These are phyloP conservation scores for Erodium chrysanthum DNA, from an alignment of 441 rosid species.

Conservation along the genomic window DNA sequence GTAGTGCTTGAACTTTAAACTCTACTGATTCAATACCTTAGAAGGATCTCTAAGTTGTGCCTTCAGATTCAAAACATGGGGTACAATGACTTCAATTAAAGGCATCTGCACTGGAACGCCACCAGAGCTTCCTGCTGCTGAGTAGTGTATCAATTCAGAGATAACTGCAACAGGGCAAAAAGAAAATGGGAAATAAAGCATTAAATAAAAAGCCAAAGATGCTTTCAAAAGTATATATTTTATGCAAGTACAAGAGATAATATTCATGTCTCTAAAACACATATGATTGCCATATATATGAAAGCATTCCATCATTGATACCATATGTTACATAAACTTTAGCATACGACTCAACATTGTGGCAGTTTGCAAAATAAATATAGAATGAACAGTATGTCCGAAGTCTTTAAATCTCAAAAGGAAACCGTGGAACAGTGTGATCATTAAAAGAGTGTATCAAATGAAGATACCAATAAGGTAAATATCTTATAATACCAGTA, in stretches of 20 bases:
- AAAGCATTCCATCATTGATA: background rate
- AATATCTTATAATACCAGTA: background rate
- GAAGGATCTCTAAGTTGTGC: slow-evolving; percentile 72
- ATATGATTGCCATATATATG: background rate
- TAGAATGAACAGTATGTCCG: background rate
- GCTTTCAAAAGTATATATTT: background rate
- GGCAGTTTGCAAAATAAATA: background rate
- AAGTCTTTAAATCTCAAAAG: background rate
- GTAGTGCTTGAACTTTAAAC: background rate
- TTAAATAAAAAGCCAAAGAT: background rate
- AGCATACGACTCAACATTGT: background rate
- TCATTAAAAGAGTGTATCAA: background rate
- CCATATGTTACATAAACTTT: background rate
- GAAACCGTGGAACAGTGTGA: background rate
- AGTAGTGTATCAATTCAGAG: slow-evolving; percentile 86
- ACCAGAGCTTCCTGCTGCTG: slow-evolving; percentile 68
- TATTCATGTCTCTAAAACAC: background rate
- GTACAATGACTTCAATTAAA: slow-evolving; percentile 86
- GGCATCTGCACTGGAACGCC: slow-evolving; percentile 76
- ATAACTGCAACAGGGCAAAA: slow-evolving; percentile 47
- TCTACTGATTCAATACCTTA: slow-evolving; percentile 45
- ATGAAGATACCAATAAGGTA: background rate
- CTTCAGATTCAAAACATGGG: slow-evolving; percentile 77
- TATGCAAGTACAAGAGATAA: background rate
- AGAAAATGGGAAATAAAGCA: background rate